Evolutionary conservation across 306 rosid genomes (phyloP).

Genomic region (Cucumis melo): DNA sequence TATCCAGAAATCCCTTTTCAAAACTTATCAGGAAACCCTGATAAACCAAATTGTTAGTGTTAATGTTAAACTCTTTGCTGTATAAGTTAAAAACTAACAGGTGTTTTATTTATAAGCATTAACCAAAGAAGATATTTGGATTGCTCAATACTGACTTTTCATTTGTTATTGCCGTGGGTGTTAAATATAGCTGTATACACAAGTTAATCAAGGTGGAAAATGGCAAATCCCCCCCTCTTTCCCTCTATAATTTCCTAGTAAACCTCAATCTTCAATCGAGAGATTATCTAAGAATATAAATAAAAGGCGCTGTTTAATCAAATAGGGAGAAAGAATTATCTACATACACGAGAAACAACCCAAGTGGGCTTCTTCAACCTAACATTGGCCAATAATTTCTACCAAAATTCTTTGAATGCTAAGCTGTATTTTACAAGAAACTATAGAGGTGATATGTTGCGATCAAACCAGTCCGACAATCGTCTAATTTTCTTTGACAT

Average conservation of each 20-base stretch:
- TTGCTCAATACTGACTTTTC: neutral
- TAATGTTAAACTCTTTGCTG: no score
- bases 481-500: constrained; percentile 39
- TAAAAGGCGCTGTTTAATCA: constrained; percentile 8
- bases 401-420: constrained; percentile 9
- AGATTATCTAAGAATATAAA: constrained; percentile 12
- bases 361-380: constrained; percentile 24
- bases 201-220: constrained; percentile 42
- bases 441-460: constrained; percentile 45
- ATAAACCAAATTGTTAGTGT: no score
- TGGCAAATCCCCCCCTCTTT: constrained; percentile 15
- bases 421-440: constrained; percentile 4
- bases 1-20: no score
- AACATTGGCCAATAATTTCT: constrained; percentile 15
- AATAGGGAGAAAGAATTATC: constrained; percentile 24
- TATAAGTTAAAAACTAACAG: no score
- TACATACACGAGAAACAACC: constrained; percentile 23
- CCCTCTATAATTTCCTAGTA: constrained; percentile 28
- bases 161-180: constrained; percentile 22
- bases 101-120: neutral
- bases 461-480: constrained; percentile 72
- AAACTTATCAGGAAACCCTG: no score
- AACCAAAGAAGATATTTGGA: neutral
- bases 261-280: constrained; percentile 12
- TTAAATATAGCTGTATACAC: constrained; percentile 41